These are phyloP conservation scores for Conringia planisiliqua DNA, from an alignment of 345 rosid genomes.

Conservation along the genomic window DNA sequence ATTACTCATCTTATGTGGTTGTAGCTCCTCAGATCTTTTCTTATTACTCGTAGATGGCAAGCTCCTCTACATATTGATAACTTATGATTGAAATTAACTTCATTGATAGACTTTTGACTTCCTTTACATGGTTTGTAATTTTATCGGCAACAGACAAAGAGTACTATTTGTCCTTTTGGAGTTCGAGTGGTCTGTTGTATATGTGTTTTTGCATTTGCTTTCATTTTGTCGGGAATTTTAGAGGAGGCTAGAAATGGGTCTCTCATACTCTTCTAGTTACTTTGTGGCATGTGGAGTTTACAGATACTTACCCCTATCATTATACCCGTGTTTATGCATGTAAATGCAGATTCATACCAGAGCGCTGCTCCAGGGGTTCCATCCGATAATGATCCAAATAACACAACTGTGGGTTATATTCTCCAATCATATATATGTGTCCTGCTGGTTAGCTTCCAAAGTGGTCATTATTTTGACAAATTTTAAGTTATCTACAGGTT, in stretches of 20 bases:
- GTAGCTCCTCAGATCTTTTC: background rate
- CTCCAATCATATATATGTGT: slow-evolving; percentile 17
- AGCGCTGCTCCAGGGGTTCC: slow-evolving; percentile 48
- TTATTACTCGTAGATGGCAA: background rate
- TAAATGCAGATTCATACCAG: slow-evolving; percentile 78
- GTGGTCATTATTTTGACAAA: background rate
- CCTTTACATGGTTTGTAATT: background rate
- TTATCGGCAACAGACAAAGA: background rate
- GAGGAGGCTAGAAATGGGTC: background rate
- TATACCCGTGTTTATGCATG: background rate
- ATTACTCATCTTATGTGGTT: slow-evolving; percentile 5
- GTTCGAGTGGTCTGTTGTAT: background rate
- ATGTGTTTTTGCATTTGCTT: background rate
- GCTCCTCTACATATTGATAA: background rate
- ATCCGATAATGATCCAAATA: slow-evolving; percentile 74
- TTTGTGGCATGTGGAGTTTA: background rate
- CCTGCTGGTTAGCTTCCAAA: background rate
- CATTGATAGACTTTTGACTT: background rate
- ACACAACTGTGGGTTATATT: slow-evolving; percentile 71
- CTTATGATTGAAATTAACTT: background rate
- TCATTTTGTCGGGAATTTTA: background rate
- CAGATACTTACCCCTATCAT: background rate
- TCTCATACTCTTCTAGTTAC: background rate
- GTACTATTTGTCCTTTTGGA: background rate
- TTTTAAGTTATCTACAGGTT: slow-evolving; percentile 43